Evolutionary conservation across 257 asterid genomes (phyloP).

Genomic region (Jaltomata sinuosa): DNA sequence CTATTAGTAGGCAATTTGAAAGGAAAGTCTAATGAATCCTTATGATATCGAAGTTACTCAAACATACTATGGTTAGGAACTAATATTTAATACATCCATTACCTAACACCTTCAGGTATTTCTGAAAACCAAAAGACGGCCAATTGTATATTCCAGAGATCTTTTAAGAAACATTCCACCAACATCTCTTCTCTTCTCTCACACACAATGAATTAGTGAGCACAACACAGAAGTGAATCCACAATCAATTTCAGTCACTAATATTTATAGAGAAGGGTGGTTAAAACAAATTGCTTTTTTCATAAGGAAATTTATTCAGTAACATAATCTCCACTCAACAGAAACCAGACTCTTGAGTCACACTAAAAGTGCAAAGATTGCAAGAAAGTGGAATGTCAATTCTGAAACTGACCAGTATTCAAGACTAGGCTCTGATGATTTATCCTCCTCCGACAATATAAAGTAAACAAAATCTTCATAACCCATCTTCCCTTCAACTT

Average conservation of each 20-base stretch:
- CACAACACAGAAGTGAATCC: neutral
- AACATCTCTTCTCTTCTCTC: neutral
- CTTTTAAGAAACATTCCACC: neutral
- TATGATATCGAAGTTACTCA: neutral
- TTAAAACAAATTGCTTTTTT: neutral
- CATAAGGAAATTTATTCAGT: neutral
- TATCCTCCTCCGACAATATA: constrained; percentile 98
- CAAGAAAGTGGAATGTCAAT: neutral
- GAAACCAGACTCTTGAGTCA: neutral
- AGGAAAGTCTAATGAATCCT: neutral
- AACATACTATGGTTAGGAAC: neutral
- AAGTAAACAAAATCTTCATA: constrained; percentile 97
- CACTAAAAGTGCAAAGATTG: neutral
- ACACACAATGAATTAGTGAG: neutral
- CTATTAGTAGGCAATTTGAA: neutral
- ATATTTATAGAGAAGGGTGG: neutral
- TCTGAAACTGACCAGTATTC: constrained; percentile 71
- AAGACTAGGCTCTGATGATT: constrained; percentile 94
- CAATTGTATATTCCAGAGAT: neutral
- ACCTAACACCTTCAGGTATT: neutral
- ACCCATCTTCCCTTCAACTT: constrained; percentile 99
- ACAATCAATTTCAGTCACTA: neutral
- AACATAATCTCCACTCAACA: neutral
- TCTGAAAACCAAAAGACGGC: neutral
- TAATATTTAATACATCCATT: neutral